Percentiles rank a stretch among this genome's conserved stretches.
Evolutionary conservation across 1,284 basidiomycete genomes (phyloP).

Genomic region (Volvariella surrecta): DNA sequence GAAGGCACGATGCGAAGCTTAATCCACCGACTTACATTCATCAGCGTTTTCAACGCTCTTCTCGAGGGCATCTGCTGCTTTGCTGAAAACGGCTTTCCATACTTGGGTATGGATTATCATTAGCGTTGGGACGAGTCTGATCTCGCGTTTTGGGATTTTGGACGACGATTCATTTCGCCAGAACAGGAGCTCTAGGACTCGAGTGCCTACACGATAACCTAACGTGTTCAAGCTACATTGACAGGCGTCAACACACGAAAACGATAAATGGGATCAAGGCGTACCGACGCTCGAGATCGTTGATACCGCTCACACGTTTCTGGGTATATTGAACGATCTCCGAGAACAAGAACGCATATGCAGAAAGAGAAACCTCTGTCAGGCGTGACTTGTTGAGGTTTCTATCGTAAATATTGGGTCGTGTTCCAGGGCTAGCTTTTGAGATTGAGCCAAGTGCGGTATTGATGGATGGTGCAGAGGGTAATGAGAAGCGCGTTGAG

Average conservation of each 20-base stretch:
- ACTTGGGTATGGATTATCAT: constrained; percentile 91
- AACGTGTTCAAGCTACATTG: constrained; percentile 72
- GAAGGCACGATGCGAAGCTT: background rate
- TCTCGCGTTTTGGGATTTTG: constrained; percentile 83
- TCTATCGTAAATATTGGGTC: constrained; percentile 78
- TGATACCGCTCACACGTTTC: constrained; percentile 88
- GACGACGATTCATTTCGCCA: constrained; percentile 64
- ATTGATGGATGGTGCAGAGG: constrained; percentile 40
- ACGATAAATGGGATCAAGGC: constrained; percentile 6
- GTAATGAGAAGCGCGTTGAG: constrained; percentile 61
- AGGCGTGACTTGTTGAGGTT: constrained; percentile 77
- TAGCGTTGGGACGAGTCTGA: constrained; percentile 79
- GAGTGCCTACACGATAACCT: constrained; percentile 82
- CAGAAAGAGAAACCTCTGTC: constrained; percentile 72
- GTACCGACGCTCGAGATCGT: constrained; percentile 84
- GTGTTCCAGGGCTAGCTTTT: constrained; percentile 27
- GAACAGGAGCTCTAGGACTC: constrained; percentile 73
- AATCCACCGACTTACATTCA: constrained; percentile 57
- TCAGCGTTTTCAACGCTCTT: constrained; percentile 93
- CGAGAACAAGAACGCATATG: constrained; percentile 86
- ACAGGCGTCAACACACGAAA: constrained; percentile 8
- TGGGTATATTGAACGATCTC: constrained; percentile 94
- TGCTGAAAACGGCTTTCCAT: constrained; percentile 91
- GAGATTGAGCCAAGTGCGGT: constrained; percentile 23
- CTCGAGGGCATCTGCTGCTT: constrained; percentile 90